Conservation (phyloP, 2,329 filamentous ascomycete species). For the Fusarium sacchari region DNA sequence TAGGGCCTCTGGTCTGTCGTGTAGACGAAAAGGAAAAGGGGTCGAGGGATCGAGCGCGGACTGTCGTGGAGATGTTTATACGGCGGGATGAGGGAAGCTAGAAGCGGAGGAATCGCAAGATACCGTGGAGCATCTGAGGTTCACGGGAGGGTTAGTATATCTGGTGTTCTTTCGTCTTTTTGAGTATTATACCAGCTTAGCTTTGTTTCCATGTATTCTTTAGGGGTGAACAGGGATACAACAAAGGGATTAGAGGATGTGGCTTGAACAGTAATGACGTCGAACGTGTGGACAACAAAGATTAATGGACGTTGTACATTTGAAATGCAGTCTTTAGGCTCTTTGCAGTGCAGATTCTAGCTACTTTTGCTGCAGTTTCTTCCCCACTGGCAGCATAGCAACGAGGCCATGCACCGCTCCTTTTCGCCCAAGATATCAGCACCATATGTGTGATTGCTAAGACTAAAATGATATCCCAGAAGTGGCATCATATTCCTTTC, state of each 20-base stretch:
- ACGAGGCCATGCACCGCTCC: neutral
- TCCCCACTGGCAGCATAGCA: neutral
- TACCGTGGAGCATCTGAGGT: constrained; percentile 26
- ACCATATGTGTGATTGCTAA: neutral
- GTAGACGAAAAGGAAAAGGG: constrained; percentile 64
- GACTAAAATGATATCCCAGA: neutral
- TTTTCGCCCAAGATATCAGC: neutral
- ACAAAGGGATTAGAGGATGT: constrained; percentile 4
- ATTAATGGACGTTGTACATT: neutral
- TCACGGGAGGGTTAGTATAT: constrained; percentile 17
- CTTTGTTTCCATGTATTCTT: constrained; percentile 16
- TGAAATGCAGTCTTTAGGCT: neutral
- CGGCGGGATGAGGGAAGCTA: constrained; percentile 48
- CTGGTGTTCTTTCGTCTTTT: constrained; percentile 12
- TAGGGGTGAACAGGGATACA: neutral
- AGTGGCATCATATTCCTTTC: neutral
- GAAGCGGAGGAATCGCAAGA: constrained; percentile 35
- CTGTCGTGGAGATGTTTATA: constrained; percentile 75
- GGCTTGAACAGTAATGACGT: neutral
- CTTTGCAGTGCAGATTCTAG: neutral
- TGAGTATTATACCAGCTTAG: constrained; percentile 18
- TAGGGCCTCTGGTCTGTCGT: constrained; percentile 72
- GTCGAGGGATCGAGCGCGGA: constrained; percentile 71
- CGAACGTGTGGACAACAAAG: neutral
- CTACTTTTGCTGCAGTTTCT: neutral